phyloP scores from a whole-genome alignment of 2,329 filamentous ascomycete genomes.

The Nigrospora osmanthi region DNA sequence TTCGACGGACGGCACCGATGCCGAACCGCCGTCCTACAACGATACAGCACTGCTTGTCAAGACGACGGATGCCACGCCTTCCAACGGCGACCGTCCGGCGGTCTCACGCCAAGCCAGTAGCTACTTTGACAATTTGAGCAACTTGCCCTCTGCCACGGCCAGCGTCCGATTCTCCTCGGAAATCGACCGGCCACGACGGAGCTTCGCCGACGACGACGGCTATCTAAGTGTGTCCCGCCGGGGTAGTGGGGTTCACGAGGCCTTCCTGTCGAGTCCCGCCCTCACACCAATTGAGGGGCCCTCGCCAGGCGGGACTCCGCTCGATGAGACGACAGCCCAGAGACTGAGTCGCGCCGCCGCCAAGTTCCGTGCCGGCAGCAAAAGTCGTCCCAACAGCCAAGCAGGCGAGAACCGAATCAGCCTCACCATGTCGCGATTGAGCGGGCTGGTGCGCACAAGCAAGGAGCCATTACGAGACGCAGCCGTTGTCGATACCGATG shows the following conservation, averaged over 20 bases:
- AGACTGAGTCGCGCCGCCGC: conserved; percentile 51
- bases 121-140: conserved; percentile 35
- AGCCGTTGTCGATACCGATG: conserved; percentile 11
- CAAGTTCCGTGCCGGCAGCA: conserved; percentile 38
- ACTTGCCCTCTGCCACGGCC: conserved; percentile 26
- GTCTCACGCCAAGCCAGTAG: conserved; percentile 29
- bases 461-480: conserved; percentile 36
- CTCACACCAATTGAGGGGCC: conserved; percentile 22
- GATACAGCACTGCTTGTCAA: conserved; percentile 38
- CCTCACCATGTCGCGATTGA: conserved; percentile 47
- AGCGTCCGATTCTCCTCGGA: conserved; percentile 51
- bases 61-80: conserved; percentile 17
- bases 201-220: conserved; percentile 35
- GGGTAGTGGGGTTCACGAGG: conserved; percentile 41
- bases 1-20: conserved; percentile 37
- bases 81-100: conserved; percentile 17
- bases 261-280: conserved; percentile 32
- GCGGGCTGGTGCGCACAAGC: conserved; percentile 41
- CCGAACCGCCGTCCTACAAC: conserved; percentile 52
- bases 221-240: conserved; percentile 29
- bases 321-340: conserved; percentile 45
- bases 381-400: conserved; percentile 51
- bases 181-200: conserved; percentile 40
- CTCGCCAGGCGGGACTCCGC: conserved; percentile 35
- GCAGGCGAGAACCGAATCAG: conserved; percentile 51